phyloP scores from a whole-genome alignment of 2,329 filamentous ascomycete species.

The Canariomyces notabilis region DNA sequence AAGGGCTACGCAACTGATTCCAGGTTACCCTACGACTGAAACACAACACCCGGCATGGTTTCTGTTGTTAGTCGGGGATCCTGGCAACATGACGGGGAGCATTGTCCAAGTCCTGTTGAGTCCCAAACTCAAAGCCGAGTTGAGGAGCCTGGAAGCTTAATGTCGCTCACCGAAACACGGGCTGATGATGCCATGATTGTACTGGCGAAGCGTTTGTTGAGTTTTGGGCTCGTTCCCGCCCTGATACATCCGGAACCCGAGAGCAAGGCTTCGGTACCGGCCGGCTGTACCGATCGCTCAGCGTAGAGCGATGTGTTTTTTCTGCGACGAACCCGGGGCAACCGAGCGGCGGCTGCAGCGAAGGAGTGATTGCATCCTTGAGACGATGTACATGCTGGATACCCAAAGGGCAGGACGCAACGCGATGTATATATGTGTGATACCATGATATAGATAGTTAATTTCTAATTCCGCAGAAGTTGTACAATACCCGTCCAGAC shows the following conservation, averaged over 20 bases:
- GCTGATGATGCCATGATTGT: too few relatives aligned
- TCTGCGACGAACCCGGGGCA: too few relatives aligned
- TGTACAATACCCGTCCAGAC: too few relatives aligned
- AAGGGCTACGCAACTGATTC: slow-evolving; percentile 40
- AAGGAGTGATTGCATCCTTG: background rate
- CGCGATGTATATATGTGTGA: background rate
- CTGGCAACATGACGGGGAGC: background rate
- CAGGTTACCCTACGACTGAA: slow-evolving; percentile 33
- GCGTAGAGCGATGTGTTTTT: too few relatives aligned
- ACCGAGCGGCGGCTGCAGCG: background rate
- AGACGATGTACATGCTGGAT: background rate
- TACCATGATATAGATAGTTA: background rate
- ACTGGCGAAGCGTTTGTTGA: too few relatives aligned
- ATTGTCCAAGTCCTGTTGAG: too few relatives aligned
- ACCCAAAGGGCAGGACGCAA: background rate
- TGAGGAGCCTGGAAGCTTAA: background rate
- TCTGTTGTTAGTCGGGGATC: background rate
- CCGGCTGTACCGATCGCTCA: too few relatives aligned
- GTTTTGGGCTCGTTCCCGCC: too few relatives aligned
- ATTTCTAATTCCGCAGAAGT: too few relatives aligned
- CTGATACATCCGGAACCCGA: too few relatives aligned
- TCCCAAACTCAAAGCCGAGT: background rate
- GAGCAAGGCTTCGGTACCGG: too few relatives aligned
- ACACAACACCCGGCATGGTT: background rate
- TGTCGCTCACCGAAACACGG: too few relatives aligned